Percentiles rank a stretch among this genome's conserved stretches.
phyloP scores from a whole-genome alignment of 345 rosid species.

The Gossypium rotundifolium region DNA sequence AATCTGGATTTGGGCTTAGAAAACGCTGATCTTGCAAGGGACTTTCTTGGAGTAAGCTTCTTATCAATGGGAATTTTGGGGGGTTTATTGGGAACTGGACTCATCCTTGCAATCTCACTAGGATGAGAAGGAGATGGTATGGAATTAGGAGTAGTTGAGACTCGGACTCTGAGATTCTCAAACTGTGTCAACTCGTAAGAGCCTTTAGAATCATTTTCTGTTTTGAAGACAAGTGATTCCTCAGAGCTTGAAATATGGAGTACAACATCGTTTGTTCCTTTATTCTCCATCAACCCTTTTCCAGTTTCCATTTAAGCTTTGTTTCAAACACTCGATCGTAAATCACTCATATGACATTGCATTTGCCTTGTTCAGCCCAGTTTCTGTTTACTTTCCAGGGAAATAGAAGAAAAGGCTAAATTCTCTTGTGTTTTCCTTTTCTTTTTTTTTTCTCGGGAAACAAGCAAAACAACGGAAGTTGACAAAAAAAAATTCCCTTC shows the following conservation, averaged over 20 bases:
- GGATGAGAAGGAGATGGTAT: constrained; percentile 20
- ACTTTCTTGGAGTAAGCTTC: constrained; percentile 18
- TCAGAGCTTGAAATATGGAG: constrained; percentile 28
- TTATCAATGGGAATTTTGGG: constrained; percentile 27
- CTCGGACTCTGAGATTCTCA: constrained; percentile 13
- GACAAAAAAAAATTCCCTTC: background rate
- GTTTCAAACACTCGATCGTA: background rate
- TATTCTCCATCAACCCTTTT: constrained; percentile 22
- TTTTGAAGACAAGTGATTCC: constrained; percentile 5
- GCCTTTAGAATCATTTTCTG: background rate
- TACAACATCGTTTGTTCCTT: constrained; percentile 31
- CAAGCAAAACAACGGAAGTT: background rate
- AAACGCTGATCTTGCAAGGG: constrained; percentile 34
- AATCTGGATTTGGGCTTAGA: constrained; percentile 59
- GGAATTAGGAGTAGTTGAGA: constrained; percentile 1
- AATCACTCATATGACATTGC: background rate
- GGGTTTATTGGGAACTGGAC: constrained; percentile 26
- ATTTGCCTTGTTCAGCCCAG: background rate
- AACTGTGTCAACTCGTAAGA: constrained; percentile 21
- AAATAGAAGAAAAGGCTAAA: background rate
- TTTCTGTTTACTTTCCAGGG: background rate
- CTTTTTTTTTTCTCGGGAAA: background rate
- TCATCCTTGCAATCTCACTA: constrained; percentile 8
- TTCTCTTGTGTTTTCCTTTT: no score
- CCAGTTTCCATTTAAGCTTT: constrained; percentile 23